phyloP scores from a whole-genome alignment of 1,139 yeast genomes.

The Protomyces arabidopsidicola region DNA sequence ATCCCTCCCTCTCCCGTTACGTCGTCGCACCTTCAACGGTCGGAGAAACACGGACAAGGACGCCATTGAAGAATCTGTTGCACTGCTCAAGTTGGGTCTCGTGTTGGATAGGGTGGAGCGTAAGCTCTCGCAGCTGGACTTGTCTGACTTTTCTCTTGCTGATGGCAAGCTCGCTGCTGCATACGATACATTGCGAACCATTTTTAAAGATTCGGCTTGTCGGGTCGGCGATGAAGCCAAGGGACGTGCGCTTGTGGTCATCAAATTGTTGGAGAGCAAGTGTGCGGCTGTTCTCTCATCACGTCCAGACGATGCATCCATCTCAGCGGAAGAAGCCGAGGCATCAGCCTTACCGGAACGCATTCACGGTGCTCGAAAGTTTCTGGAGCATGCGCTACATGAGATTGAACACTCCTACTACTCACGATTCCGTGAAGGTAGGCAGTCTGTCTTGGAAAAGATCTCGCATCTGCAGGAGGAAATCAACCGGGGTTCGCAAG shows the following conservation, averaged over 20 bases:
- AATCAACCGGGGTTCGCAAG: constrained; percentile 8
- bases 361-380: constrained; percentile 22
- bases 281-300: constrained; percentile 8
- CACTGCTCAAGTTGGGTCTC: constrained; percentile 12
- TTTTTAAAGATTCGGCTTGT: constrained; percentile 16
- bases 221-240: constrained; percentile 23
- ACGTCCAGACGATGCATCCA: not conserved
- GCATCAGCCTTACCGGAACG: constrained; percentile 1
- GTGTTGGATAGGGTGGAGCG: constrained; percentile 21
- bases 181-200: constrained; percentile 15
- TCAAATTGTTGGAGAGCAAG: constrained; percentile 8
- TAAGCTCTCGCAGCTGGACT: not conserved
- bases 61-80: constrained; percentile 21
- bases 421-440: not conserved
- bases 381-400: constrained; percentile 12
- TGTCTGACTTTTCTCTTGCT: not conserved
- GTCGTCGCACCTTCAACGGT: constrained; percentile 22
- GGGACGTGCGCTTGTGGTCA: constrained; percentile 14
- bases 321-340: not conserved
- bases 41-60: constrained; percentile 7
- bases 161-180: constrained; percentile 13
- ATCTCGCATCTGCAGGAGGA: constrained; percentile 21
- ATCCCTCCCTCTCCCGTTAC: not conserved
- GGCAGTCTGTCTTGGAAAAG: constrained; percentile 16
- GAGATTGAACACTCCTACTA: constrained; percentile 21